These are phyloP conservation scores for Rauvolfia tetraphylla DNA, from an alignment of 257 asterid species.

Conservation along the genomic window DNA sequence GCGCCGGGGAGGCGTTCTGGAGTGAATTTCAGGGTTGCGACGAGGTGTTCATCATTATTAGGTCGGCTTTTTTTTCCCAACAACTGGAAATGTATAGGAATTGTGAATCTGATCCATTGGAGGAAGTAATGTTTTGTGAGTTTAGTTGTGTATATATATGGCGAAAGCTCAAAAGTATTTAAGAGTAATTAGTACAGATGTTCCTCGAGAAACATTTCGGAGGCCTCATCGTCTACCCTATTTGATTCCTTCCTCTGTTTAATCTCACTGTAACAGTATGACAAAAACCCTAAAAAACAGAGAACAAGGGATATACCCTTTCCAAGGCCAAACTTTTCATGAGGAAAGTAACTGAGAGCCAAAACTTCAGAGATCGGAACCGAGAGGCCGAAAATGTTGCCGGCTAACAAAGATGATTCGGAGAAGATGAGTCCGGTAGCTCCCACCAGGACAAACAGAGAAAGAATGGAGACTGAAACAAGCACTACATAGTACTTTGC, in stretches of 20 bases:
- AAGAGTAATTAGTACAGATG: background rate
- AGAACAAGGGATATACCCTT: conserved; percentile 14
- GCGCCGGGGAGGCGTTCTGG: no score
- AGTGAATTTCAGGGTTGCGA: no score
- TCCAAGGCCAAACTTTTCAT: conserved; percentile 9
- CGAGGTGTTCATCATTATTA: no score
- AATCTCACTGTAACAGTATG: conserved; percentile 23
- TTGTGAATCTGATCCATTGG: no score
- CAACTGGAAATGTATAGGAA: no score
- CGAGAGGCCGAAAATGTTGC: background rate
- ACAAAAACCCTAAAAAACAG: conserved; percentile 23
- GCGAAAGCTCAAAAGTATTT: no score
- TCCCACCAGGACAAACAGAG: conserved; percentile 9
- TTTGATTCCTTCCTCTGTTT: conserved; percentile 3
- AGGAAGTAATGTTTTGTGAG: no score
- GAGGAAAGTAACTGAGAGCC: background rate
- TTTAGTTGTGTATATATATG: no score
- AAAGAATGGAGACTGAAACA: conserved; percentile 11
- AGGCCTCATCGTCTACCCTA: background rate
- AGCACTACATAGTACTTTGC: background rate
- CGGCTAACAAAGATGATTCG: background rate
- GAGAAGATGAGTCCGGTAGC: conserved; percentile 3
- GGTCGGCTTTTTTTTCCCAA: no score
- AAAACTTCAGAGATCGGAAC: conserved; percentile 5
- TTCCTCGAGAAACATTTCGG: background rate